Percentiles rank a stretch among this genome's conserved stretches.
These are phyloP conservation scores for Globisporangium perplexum DNA, from an alignment of 352 stramenopile species.

Conservation along the genomic window DNA sequence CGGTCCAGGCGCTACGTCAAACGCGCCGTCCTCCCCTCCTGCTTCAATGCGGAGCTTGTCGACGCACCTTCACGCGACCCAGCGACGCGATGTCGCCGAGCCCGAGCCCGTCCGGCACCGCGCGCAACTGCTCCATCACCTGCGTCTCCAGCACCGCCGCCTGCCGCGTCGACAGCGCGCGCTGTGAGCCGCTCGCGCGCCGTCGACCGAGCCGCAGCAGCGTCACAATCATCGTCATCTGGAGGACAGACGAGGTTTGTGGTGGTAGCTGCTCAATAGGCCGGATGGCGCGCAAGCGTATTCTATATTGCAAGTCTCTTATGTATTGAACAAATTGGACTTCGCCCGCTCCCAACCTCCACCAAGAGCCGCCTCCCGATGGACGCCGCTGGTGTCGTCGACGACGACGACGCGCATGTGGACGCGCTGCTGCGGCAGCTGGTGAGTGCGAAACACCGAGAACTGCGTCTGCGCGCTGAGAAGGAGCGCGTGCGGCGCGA, in stretches of 20 bases:
- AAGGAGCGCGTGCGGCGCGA: conserved; percentile 60
- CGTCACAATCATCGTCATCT: neutral
- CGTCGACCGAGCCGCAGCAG: conserved; percentile 18
- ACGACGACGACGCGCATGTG: conserved; percentile 29
- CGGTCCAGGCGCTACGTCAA: neutral
- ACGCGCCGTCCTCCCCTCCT: neutral
- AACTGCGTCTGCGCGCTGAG: conserved; percentile 57
- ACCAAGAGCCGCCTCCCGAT: neutral
- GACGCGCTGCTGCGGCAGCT: conserved; percentile 54
- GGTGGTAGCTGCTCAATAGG: neutral
- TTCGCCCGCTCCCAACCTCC: neutral
- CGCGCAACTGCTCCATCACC: conserved; percentile 64
- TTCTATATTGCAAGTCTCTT: neutral
- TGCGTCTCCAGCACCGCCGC: conserved; percentile 67
- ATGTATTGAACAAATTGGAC: neutral
- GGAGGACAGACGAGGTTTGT: neutral
- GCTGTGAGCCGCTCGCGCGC: conserved; percentile 9
- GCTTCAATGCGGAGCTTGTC: neutral
- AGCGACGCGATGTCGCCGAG: conserved; percentile 69
- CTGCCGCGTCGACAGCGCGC: conserved; percentile 57
- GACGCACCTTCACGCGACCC: conserved; percentile 69
- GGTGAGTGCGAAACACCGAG: conserved; percentile 44
- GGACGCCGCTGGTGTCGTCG: neutral
- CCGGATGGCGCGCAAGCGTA: neutral
- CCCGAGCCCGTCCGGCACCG: conserved; percentile 65